phyloP scores from a whole-genome alignment of 2,329 filamentous ascomycete genomes.

The Fusarium redolens region DNA sequence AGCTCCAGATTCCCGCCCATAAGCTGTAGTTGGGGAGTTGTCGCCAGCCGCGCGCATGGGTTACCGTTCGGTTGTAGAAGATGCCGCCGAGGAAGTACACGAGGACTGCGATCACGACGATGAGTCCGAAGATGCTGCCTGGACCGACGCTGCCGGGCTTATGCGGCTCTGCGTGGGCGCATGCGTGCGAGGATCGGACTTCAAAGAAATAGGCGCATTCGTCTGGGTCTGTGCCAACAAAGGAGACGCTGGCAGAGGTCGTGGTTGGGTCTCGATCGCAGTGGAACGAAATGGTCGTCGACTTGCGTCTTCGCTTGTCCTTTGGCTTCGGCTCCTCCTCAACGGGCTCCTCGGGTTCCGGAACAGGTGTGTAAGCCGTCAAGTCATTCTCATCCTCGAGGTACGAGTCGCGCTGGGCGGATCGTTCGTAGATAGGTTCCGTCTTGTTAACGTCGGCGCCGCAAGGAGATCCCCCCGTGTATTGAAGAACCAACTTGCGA shows the following conservation, averaged over 20 bases:
- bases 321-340: conserved; percentile 37
- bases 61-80: conserved; percentile 94
- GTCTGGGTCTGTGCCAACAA: conserved; percentile 85
- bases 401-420: conserved; percentile 43
- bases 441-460: conserved; percentile 59
- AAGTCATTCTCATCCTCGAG: conserved; percentile 43
- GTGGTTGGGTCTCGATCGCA: conserved; percentile 85
- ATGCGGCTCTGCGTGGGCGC: conserved; percentile 73
- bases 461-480: conserved; percentile 81
- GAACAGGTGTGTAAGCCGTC: conserved; percentile 27
- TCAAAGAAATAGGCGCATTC: conserved; percentile 98
- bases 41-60: conserved; percentile 93
- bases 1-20: conserved; percentile 88
- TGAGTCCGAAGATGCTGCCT: conserved; percentile 86
- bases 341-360: conserved; percentile 15
- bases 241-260: conserved; percentile 78
- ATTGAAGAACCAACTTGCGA: conserved; percentile 80
- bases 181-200: conserved; percentile 85
- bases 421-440: conserved; percentile 39
- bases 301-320: conserved; percentile 68
- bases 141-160: conserved; percentile 79
- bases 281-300: conserved; percentile 89
- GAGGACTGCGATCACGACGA: conserved; percentile 78
- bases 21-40: conserved; percentile 94
- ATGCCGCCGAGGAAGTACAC: conserved; percentile 94